Percentiles rank a stretch among this genome's conserved stretches.
These are phyloP conservation scores for Pythium apleroticum DNA, from an alignment of 352 stramenopile species.

Conservation along the genomic window DNA sequence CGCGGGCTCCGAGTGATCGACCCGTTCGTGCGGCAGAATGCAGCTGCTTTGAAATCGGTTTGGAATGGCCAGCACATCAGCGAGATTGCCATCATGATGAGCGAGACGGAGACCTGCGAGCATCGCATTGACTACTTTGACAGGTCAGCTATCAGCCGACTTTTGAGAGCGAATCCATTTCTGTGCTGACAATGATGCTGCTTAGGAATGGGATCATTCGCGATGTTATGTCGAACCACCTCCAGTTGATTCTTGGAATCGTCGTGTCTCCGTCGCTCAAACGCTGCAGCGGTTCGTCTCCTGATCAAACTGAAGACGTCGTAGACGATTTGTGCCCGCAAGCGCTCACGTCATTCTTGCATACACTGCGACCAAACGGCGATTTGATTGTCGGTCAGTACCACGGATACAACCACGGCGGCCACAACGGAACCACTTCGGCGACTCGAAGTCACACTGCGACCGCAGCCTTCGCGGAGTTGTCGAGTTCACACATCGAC, in stretches of 20 bases:
- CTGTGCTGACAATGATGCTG: background rate
- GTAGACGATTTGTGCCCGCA: background rate
- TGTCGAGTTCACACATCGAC: conserved; percentile 1
- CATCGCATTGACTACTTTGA: conserved; percentile 70
- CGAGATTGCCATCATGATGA: conserved; percentile 55
- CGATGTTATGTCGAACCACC: conserved; percentile 83
- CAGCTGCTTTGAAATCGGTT: conserved; percentile 27
- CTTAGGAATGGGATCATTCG: conserved; percentile 68
- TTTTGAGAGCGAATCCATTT: background rate
- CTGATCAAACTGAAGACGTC: background rate
- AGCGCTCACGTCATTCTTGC: conserved; percentile 12
- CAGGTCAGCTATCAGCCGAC: conserved; percentile 25
- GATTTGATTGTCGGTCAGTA: conserved; percentile 23
- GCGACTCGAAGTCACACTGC: conserved; percentile 10
- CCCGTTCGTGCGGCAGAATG: conserved; percentile 54
- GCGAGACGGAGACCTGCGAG: conserved; percentile 62
- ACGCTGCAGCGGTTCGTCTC: background rate
- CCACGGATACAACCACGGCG: conserved; percentile 12
- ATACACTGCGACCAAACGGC: background rate
- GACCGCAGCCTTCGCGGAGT: conserved; percentile 15
- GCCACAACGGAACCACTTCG: background rate
- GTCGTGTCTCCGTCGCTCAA: conserved; percentile 38
- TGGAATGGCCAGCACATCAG: conserved; percentile 36
- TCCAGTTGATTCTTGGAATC: conserved; percentile 58
- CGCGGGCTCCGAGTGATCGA: conserved; percentile 52